A percentile compares a stretch with the other conserved stretches of the same genome.
phyloP scores from a whole-genome alignment of 768 basidiomycete genomes.

The Pilatotrama ljubarskyi region DNA sequence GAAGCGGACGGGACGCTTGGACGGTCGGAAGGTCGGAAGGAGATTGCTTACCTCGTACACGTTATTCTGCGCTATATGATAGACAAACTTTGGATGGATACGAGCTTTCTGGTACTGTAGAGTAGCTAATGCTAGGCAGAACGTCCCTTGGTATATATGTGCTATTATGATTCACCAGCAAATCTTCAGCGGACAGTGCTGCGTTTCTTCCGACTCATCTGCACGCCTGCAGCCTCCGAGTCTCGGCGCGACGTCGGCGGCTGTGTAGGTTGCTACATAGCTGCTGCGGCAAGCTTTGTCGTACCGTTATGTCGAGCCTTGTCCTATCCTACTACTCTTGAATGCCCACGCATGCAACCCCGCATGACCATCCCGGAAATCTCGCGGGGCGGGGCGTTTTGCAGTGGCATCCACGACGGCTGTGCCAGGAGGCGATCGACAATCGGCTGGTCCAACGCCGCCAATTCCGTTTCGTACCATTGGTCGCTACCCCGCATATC shows the following conservation, averaged over 20 bases:
- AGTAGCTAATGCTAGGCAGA: slow-evolving; percentile 13
- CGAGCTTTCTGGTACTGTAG: slow-evolving; percentile 5
- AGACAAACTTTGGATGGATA: slow-evolving; percentile 6
- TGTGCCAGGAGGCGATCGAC: too few species aligned
- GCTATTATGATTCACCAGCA: background rate
- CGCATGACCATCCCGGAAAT: slow-evolving; percentile 8
- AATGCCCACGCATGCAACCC: too few species aligned
- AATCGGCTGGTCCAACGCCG: background rate
- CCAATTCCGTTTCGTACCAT: slow-evolving; percentile 5
- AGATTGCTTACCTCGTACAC: background rate
- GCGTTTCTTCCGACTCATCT: too few species aligned
- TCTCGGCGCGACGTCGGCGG: too few species aligned
- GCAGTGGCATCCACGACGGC: background rate
- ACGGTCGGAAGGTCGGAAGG: background rate
- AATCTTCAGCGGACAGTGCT: too few species aligned
- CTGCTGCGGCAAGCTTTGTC: too few species aligned
- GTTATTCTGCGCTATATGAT: slow-evolving; percentile 10
- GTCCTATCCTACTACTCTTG: too few species aligned
- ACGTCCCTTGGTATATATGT: slow-evolving; percentile 4
- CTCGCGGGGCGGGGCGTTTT: background rate
- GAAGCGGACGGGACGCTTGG: background rate
- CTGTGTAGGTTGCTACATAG: too few species aligned
- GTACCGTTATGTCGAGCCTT: too few species aligned
- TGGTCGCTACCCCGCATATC: slow-evolving; percentile 9
- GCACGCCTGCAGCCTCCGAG: too few species aligned